Evolutionary conservation across 352 stramenopile genomes (phyloP).

Genomic region (Pythium biforme): DNA sequence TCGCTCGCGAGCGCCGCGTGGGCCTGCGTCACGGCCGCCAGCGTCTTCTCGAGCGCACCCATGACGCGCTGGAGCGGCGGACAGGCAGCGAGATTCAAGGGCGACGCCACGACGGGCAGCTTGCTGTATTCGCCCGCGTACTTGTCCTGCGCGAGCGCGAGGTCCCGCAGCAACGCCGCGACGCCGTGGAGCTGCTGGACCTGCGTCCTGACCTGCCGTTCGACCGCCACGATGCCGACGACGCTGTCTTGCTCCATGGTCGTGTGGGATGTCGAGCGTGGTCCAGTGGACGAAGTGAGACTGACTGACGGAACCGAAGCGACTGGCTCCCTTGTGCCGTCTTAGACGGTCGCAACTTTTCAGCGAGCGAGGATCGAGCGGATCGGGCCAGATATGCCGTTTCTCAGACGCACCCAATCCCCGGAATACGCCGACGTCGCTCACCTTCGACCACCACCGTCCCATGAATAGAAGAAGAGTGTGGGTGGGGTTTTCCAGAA

Average conservation of each 20-base stretch:
- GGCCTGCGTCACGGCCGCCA: conserved; percentile 20
- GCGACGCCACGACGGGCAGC: conserved; percentile 22
- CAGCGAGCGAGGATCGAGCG: no score
- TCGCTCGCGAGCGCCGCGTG: conserved; percentile 31
- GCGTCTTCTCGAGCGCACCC: conserved; percentile 28
- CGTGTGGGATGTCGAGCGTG: background rate
- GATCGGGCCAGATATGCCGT: background rate
- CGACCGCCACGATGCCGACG: conserved; percentile 19
- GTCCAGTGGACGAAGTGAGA: conserved; percentile 3
- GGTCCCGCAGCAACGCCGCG: conserved; percentile 32
- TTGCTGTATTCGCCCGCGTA: conserved; percentile 34
- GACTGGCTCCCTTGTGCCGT: background rate
- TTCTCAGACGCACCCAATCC: no score
- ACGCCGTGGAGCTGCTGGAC: conserved; percentile 32
- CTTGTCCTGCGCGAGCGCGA: conserved; percentile 35
- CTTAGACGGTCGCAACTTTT: background rate
- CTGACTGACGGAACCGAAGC: no score
- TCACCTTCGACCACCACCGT: background rate
- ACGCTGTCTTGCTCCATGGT: background rate
- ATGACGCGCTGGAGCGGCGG: conserved; percentile 32
- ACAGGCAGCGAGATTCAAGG: background rate
- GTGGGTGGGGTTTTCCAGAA: no score
- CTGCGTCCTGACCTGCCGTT: conserved; percentile 33
- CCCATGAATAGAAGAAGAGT: background rate
- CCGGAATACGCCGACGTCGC: no score